A percentile compares a stretch with the other conserved stretches of the same genome.
phyloP scores from a whole-genome alignment of 768 basidiomycete species.

The Pleurotus citrinopileatus region DNA sequence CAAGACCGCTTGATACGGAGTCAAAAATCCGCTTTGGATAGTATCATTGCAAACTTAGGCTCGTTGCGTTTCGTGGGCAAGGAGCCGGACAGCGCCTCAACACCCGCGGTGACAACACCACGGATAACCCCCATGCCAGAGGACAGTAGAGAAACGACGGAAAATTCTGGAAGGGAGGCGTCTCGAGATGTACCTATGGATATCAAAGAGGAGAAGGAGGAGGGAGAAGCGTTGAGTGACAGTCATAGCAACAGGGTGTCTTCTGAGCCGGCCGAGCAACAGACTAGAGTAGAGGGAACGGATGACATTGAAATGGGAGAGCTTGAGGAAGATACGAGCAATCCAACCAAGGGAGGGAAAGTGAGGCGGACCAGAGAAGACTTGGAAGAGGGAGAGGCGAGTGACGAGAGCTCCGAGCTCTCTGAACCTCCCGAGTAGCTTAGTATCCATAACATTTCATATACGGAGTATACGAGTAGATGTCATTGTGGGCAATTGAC shows the following conservation, averaged over 20 bases:
- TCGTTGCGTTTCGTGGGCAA: constrained; percentile 67
- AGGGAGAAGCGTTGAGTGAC: constrained; percentile 27
- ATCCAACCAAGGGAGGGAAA: constrained; percentile 35
- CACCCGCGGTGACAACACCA: constrained; percentile 41
- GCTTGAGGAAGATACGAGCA: constrained; percentile 69
- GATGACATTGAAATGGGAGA: constrained; percentile 94
- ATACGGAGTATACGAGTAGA: no score
- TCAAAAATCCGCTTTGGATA: constrained; percentile 67
- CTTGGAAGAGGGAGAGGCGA: constrained; percentile 84
- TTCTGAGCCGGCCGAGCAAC: not conserved
- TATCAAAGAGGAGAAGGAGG: constrained; percentile 35
- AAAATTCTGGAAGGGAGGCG: constrained; percentile 16
- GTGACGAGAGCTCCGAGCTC: constrained; percentile 73
- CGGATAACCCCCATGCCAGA: constrained; percentile 52
- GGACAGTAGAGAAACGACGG: constrained; percentile 14
- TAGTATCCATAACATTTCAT: no score
- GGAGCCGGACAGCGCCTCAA: constrained; percentile 46
- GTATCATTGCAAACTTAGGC: constrained; percentile 59
- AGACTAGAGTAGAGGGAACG: constrained; percentile 21
- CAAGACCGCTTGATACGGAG: constrained; percentile 64
- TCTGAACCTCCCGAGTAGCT: constrained; percentile 72
- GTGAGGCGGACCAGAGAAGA: constrained; percentile 61
- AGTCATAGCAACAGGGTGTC: not conserved
- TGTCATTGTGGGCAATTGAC: no score
- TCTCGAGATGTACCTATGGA: constrained; percentile 29